These are phyloP conservation scores for Penicillium atrosanguineum DNA, from an alignment of 495 filamentous ascomycete genomes.

Conservation along the genomic window DNA sequence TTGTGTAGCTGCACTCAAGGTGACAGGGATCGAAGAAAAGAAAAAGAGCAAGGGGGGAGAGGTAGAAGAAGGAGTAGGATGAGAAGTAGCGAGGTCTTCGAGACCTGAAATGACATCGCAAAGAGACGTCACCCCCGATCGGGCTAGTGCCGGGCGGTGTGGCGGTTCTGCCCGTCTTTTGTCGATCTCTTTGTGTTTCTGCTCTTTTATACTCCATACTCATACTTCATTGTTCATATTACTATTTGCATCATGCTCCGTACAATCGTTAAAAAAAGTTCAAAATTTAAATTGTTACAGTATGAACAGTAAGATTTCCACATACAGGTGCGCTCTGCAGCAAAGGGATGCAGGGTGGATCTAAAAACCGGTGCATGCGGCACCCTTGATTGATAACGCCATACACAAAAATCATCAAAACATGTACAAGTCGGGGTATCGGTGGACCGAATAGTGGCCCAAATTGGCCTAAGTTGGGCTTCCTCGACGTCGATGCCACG, in stretches of 20 bases:
- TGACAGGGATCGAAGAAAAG: constrained; percentile 7
- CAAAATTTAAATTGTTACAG: not conserved
- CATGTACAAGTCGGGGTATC: constrained; percentile 8
- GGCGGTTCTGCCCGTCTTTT: constrained; percentile 17
- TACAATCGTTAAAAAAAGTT: not conserved
- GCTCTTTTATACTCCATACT: not conserved
- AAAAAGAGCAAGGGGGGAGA: constrained; percentile 26
- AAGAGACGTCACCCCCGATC: constrained; percentile 30
- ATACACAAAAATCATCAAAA: constrained; percentile 1
- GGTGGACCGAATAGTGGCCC: constrained; percentile 2
- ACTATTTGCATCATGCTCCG: not conserved
- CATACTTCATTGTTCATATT: too few species aligned
- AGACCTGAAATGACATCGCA: constrained; percentile 30
- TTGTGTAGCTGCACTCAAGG: not conserved
- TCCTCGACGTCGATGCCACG: constrained; percentile 7
- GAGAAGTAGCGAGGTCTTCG: constrained; percentile 16
- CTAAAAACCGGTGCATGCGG: constrained; percentile 7
- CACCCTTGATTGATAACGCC: constrained; percentile 24
- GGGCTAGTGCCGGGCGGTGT: constrained; percentile 28
- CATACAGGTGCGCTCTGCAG: not conserved
- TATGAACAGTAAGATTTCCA: not conserved
- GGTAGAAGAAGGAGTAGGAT: constrained; percentile 19
- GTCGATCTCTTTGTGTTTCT: not conserved
- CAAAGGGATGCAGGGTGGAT: constrained; percentile 12
- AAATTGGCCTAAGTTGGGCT: not conserved